phyloP scores from a whole-genome alignment of 1,139 yeast species.

The Suhomyces anneliseae region DNA sequence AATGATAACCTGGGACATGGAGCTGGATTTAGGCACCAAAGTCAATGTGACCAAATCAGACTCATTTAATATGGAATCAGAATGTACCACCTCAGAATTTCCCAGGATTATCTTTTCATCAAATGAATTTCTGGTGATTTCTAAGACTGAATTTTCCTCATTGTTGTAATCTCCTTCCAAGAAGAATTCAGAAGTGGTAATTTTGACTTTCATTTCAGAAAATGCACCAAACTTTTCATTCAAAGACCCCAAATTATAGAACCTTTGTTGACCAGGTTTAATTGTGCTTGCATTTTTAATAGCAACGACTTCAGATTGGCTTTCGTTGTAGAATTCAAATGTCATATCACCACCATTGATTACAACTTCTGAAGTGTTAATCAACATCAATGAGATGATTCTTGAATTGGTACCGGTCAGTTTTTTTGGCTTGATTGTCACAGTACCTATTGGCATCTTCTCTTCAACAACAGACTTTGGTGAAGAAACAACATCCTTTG shows the following conservation, averaged over 20 bases:
- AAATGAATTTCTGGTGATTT: neutral
- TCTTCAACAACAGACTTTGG: neutral
- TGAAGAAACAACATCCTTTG: neutral
- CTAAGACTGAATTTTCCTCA: slow-evolving; percentile 9
- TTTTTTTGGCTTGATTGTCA: slow-evolving; percentile 9
- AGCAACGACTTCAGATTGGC: slow-evolving; percentile 18
- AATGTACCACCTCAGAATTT: neutral
- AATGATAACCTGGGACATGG: slow-evolving; percentile 34
- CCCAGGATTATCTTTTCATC: neutral
- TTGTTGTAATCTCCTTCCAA: slow-evolving; percentile 27
- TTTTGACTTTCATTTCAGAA: slow-evolving; percentile 21
- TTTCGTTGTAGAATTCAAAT: slow-evolving; percentile 21
- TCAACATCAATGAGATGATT: slow-evolving; percentile 29
- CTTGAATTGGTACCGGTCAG: slow-evolving; percentile 16
- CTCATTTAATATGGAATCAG: neutral
- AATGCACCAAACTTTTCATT: slow-evolving; percentile 17
- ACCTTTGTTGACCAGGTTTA: slow-evolving; percentile 30
- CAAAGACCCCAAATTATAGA: slow-evolving; percentile 26
- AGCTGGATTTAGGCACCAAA: slow-evolving; percentile 32
- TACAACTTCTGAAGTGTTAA: slow-evolving; percentile 23
- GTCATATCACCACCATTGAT: slow-evolving; percentile 34
- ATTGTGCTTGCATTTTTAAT: slow-evolving; percentile 32
- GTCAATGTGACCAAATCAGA: slow-evolving; percentile 21
- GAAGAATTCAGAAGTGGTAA: slow-evolving; percentile 20
- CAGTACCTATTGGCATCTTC: slow-evolving; percentile 1